Evolutionary conservation across 2,329 filamentous ascomycete species (phyloP), one percentile per base, ranked within the genome.

Genomic region (Intubia oerlemansii): DNA sequence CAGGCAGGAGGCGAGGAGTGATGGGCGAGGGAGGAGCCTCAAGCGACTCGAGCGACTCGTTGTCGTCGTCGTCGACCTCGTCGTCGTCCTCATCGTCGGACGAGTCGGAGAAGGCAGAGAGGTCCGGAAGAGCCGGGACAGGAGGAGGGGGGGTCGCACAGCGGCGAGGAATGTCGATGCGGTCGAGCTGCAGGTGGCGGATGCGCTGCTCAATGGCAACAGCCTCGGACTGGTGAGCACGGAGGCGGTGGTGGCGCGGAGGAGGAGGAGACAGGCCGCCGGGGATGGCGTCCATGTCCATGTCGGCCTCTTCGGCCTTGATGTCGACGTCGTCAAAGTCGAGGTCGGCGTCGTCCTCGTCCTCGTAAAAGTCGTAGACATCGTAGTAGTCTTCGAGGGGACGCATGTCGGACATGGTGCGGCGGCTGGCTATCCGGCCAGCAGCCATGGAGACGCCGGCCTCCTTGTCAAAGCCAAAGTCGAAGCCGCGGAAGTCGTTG

Each of bases 391-490:
- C n/a, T n/a, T n/a, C n/a, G n/a, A n/a, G n/a, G n/a, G n/a, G n/a
- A n/a, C n/a, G n/a, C n/a, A n/a, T n/a, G n/a, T n/a, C n/a, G n/a
- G n/a, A n/a, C n/a, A 33, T 28, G 34, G 17, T 34, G 30, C 17
- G 35, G 33, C 12, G 39, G 27, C 33, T 26, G 30, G 16, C 28
- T 23, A 17, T 27, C 31, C n/a, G 32, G 10, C 12, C 24, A 5
- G 30, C 22, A 5, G 17, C 13, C 5, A 19, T 27, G 11, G 24
- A 23, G 10, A 24, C 14, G n/a, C n/a, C n/a, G n/a, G n/a, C n/a
- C n/a, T n/a, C 19, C 19, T 27, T 26, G 13, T 35, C 31, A 30
- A 48, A 47, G 28, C 46, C 44, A 30, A 49, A 50, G 37, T 49
- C 44, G 29, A 50, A 48, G 25, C 44, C 44, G 24, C 36, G 27